Conservation (phyloP, 805 yeast genomes). For the Starmerella bombicola region DNA sequence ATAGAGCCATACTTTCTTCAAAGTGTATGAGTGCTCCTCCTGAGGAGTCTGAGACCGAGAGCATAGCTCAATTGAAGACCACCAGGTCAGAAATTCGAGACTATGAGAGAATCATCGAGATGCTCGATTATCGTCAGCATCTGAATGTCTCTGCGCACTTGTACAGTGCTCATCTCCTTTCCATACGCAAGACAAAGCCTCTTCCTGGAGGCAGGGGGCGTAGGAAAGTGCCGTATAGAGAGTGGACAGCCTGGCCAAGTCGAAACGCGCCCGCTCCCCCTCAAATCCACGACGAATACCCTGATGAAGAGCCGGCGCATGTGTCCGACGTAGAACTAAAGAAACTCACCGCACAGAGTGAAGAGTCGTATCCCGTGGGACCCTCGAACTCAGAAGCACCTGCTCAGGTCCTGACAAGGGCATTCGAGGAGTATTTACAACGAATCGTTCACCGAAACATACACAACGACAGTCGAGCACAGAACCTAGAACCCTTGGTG, state of each 20-base stretch:
- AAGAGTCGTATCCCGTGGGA: slow-evolving; percentile 1
- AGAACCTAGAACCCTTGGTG: slow-evolving; percentile 14
- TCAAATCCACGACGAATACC: slow-evolving; percentile 11
- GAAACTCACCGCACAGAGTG: background rate
- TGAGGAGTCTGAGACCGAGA: too few species aligned
- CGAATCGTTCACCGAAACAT: slow-evolving; percentile 19
- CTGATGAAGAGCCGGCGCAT: slow-evolving; percentile 7
- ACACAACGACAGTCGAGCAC: slow-evolving; percentile 5
- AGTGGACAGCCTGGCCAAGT: slow-evolving; percentile 55
- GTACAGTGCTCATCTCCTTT: slow-evolving; percentile 43
- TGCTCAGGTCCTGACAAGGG: slow-evolving; percentile 17
- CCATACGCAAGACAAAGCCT: slow-evolving; percentile 27
- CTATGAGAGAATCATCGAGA: slow-evolving; percentile 7
- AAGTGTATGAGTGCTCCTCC: too few species aligned
- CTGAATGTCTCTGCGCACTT: slow-evolving; percentile 51
- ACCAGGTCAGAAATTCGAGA: too few species aligned
- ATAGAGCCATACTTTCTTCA: too few species aligned
- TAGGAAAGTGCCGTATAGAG: slow-evolving; percentile 27
- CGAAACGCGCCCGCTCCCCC: slow-evolving; percentile 19
- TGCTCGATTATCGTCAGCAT: slow-evolving; percentile 22
- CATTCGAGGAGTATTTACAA: slow-evolving; percentile 22
- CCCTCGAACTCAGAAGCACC: slow-evolving; percentile 2
- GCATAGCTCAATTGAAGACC: too few species aligned
- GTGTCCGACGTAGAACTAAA: slow-evolving; percentile 1
- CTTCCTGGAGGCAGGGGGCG: background rate